Evolutionary conservation across 2,329 filamentous ascomycete genomes (phyloP).

Genomic region (Tolypocladium album): DNA sequence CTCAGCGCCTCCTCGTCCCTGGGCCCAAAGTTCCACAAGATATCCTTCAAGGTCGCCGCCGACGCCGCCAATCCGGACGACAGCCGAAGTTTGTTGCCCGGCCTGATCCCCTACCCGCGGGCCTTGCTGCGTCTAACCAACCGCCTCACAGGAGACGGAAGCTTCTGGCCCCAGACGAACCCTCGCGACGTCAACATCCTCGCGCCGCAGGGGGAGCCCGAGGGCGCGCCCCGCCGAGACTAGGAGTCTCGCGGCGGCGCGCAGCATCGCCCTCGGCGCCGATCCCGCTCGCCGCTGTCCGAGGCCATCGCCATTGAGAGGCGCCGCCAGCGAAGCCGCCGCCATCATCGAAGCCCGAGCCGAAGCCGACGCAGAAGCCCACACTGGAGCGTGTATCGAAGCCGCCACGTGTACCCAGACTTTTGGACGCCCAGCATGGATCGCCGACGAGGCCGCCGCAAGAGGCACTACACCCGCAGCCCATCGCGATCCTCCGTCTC

Average conservation of each 20-base stretch:
- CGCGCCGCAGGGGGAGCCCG: neutral
- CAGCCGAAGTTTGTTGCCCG: neutral
- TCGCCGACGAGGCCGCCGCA: neutral
- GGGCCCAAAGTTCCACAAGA: neutral
- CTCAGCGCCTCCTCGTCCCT: neutral
- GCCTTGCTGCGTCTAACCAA: neutral
- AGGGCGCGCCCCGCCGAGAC: neutral
- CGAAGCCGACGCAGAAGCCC: neutral
- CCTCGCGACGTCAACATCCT: neutral
- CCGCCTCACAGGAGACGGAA: neutral
- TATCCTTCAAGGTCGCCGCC: neutral
- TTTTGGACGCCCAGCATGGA: neutral
- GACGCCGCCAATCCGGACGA: neutral
- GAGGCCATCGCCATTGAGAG: neutral
- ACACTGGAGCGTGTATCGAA: neutral
- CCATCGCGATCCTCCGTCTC: neutral
- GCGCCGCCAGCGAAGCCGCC: neutral
- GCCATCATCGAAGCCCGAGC: neutral
- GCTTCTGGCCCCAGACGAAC: neutral
- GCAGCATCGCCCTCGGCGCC: neutral
- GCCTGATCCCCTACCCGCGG: neutral
- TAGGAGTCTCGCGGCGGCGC: neutral
- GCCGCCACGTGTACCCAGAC: neutral
- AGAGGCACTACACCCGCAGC: neutral
- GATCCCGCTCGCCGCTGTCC: neutral